These are phyloP conservation scores for Citrus hindsii DNA, from an alignment of 345 rosid species.

Conservation along the genomic window DNA sequence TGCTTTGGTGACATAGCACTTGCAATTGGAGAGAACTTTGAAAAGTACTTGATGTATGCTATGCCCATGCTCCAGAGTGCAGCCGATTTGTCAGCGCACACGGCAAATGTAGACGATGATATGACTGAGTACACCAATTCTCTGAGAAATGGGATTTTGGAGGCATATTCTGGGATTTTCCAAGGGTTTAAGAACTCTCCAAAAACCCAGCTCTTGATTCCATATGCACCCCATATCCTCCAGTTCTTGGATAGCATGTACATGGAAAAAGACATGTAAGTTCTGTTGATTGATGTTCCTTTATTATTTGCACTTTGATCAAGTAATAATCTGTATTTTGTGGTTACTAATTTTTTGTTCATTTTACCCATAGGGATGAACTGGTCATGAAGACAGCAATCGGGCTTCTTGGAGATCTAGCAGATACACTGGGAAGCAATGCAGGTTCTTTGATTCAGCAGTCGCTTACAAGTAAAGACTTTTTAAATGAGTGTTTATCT, in stretches of 20 bases:
- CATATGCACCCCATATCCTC: slow-evolving; percentile 64
- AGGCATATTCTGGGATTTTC: slow-evolving; percentile 74
- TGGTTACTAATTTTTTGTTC: slow-evolving; percentile 1
- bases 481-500: slow-evolving; percentile 67
- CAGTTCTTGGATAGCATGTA: slow-evolving; percentile 79
- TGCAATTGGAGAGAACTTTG: slow-evolving; percentile 71
- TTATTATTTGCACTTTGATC: neutral
- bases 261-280: slow-evolving; percentile 79
- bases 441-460: slow-evolving; percentile 74
- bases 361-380: slow-evolving; percentile 51
- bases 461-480: slow-evolving; percentile 66
- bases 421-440: slow-evolving; percentile 73
- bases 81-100: slow-evolving; percentile 64
- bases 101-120: slow-evolving; percentile 64
- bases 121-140: slow-evolving; percentile 71
- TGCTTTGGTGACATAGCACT: slow-evolving; percentile 75
- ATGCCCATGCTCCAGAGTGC: slow-evolving; percentile 83
- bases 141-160: slow-evolving; percentile 66
- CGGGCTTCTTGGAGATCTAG: slow-evolving; percentile 77
- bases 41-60: slow-evolving; percentile 63
- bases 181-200: slow-evolving; percentile 80
- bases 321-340: neutral
- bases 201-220: slow-evolving; percentile 64
- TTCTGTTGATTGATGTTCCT: slow-evolving; percentile 1
- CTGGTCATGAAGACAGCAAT: slow-evolving; percentile 76